Evolutionary conservation across 805 yeast genomes (phyloP), one percentile per base, ranked within the genome.

Genomic region (Yarrowia divulgata): DNA sequence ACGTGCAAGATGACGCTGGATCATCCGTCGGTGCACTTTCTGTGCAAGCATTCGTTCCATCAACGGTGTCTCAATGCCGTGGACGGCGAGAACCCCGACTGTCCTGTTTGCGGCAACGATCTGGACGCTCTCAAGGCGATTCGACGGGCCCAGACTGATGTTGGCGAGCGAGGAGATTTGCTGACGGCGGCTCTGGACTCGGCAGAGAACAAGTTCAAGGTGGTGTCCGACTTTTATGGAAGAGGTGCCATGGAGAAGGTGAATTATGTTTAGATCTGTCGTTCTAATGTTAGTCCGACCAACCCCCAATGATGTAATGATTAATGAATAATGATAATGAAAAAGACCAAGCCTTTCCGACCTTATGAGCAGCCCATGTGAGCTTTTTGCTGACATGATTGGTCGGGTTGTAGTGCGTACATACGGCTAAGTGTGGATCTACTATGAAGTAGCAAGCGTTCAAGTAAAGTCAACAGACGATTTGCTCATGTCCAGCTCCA

Each of bases 21-120:
- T 70, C 82, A 88, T 50, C 98, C 98, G 0, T 84, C 89, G 2
- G 85, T 90, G 0, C 96, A 91, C 74, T 95, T 94, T 80, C 85
- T 87, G 72, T 95, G 99, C 79, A 83, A 84, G 39, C 99, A 95
- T 75, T 87, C 95, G 2, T 93, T 86, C 75, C 98, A 95, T 75
- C 90, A 89, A 73, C 81, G 89, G 54, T 95, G 99, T 75, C 78
- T 92, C 34, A 82, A 74, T 71, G 76, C 74, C 9, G 70, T 70
- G 52, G 72, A 69, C 39, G 71, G 72, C 14, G 71, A 64, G 13
- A 45, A 60, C 18, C 78, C 76, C 50, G 82, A 80, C 54, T 94
- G 98, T 76, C 97, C 98, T 0, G 81, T 83, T 49, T 94, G 98
- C 76, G 77, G 87, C 1, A 84, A 86, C n/a, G 91, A 90, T 62